Conservation (phyloP, 2,329 filamentous ascomycete genomes). For the Fusarium duplospermum region DNA sequence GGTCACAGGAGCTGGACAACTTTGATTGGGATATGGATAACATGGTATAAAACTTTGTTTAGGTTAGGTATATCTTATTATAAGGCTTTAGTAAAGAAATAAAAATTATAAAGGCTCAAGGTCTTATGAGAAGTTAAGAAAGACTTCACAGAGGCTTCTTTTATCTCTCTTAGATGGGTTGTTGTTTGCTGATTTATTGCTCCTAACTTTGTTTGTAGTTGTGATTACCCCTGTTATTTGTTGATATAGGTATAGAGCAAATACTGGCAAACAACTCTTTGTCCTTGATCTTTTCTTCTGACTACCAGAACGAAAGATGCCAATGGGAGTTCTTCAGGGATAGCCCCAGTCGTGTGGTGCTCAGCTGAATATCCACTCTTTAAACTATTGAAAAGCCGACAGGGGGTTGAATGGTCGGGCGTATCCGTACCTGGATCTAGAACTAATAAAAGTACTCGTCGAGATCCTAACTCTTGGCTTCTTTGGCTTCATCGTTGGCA, state of each 20-base stretch:
- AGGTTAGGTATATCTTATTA: background rate
- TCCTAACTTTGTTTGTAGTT: too few relatives aligned
- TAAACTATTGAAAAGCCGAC: background rate
- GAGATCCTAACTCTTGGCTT: background rate
- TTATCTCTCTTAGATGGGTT: too few relatives aligned
- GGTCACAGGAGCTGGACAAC: constrained; percentile 53
- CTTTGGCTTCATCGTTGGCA: background rate
- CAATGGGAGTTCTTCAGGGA: background rate
- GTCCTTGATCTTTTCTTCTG: background rate
- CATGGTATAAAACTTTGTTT: constrained; percentile 6
- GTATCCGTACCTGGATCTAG: background rate
- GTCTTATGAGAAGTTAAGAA: background rate
- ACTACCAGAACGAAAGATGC: too few relatives aligned
- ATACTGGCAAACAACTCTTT: background rate
- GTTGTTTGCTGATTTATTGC: too few relatives aligned
- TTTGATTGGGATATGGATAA: constrained; percentile 28
- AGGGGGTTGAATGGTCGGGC: background rate
- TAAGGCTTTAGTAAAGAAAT: background rate
- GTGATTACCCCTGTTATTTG: background rate
- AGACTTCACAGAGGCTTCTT: too few relatives aligned
- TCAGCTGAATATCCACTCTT: background rate
- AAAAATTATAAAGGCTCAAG: background rate
- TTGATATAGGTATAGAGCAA: background rate
- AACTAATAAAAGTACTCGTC: too few relatives aligned
- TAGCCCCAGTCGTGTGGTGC: background rate